Percentiles rank a stretch among this genome's conserved stretches.
phyloP scores from a whole-genome alignment of 306 rosid species.

The Castanea crenata region DNA sequence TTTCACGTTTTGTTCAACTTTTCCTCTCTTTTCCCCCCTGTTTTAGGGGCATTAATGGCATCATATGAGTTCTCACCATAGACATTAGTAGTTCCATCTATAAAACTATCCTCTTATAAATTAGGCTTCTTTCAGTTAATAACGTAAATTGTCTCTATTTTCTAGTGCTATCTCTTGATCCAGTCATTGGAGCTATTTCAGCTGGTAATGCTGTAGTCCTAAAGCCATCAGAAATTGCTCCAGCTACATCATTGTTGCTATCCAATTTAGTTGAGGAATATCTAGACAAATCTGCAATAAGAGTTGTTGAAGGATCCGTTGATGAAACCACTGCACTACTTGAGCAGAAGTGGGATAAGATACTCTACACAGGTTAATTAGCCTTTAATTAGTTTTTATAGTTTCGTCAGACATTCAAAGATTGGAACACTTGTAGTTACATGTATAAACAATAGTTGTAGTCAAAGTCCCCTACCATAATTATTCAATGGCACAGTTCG shows the following conservation, averaged over 20 bases:
- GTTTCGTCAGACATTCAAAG: background rate
- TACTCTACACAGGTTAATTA: constrained; percentile 68
- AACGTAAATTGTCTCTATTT: constrained; percentile 11
- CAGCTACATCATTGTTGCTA: constrained; percentile 65
- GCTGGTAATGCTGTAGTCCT: constrained; percentile 75
- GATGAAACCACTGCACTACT: constrained; percentile 76
- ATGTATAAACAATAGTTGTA: background rate
- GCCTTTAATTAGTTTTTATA: background rate
- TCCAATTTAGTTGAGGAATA: constrained; percentile 42
- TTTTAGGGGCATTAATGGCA: background rate
- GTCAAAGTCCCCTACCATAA: background rate
- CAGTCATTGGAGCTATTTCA: constrained; percentile 82
- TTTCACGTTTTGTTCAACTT: background rate
- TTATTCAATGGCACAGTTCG: background rate
- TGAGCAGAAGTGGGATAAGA: constrained; percentile 87
- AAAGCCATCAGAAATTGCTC: constrained; percentile 82
- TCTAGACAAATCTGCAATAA: constrained; percentile 58
- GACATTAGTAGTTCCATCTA: background rate
- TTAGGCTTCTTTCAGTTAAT: constrained; percentile 7
- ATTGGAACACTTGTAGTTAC: background rate
- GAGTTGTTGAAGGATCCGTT: constrained; percentile 78
- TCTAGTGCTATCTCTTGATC: constrained; percentile 75
- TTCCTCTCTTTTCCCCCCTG: background rate
- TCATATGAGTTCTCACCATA: background rate
- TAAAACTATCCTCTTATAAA: background rate